These are phyloP conservation scores for Auriscalpium microsporum DNA, from an alignment of 768 basidiomycete species.

Conservation along the genomic window DNA sequence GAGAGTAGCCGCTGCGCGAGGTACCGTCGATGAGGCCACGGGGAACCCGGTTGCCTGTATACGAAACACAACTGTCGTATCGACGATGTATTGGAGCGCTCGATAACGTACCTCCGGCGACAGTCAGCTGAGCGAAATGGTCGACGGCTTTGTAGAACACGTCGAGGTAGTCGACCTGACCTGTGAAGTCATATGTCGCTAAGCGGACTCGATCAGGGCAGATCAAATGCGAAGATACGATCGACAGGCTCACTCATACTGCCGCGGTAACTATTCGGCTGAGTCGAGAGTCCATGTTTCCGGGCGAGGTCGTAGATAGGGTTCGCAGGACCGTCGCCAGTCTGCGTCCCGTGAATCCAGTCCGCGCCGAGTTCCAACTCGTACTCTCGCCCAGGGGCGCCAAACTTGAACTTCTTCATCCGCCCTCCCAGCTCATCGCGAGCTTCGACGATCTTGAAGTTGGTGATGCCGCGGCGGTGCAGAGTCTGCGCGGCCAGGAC, in stretches of 20 bases:
- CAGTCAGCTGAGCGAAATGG: conserved; percentile 33
- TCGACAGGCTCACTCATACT: conserved; percentile 29
- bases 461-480: conserved; percentile 41
- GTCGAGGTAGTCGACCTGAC: conserved; percentile 38
- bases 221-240: not conserved
- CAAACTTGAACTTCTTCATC: conserved; percentile 41
- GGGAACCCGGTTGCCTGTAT: conserved; percentile 36
- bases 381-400: conserved; percentile 25
- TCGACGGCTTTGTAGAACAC: conserved; percentile 34
- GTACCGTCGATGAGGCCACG: conserved; percentile 45
- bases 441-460: conserved; percentile 56
- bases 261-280: conserved; percentile 35
- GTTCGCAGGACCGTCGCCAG: conserved; percentile 41
- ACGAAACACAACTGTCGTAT: not conserved
- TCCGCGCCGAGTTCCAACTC: conserved; percentile 50
- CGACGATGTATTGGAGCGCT: not conserved
- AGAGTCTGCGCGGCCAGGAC: conserved; percentile 57
- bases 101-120: conserved; percentile 33
- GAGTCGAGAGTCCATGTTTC: conserved; percentile 43
- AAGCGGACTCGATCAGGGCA: not conserved
- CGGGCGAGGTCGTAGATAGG: conserved; percentile 51
- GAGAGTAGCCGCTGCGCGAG: conserved; percentile 43
- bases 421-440: conserved; percentile 54
- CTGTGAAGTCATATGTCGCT: conserved; percentile 51
- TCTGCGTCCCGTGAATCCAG: conserved; percentile 50